These are phyloP conservation scores for Candida boidinii DNA, from an alignment of 805 yeast genomes.

Conservation along the genomic window DNA sequence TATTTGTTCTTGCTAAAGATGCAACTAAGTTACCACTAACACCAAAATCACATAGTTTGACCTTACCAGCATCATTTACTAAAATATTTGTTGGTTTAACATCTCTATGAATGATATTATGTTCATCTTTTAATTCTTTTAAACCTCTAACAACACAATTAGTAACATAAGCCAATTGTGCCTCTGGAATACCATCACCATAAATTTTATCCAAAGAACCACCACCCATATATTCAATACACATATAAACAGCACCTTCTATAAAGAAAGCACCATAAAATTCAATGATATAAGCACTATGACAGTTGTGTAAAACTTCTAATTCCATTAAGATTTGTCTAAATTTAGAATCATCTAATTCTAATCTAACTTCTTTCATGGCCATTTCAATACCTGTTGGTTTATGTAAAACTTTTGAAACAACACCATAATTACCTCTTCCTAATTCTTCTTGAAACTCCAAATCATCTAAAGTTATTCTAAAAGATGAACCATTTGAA, in stretches of 20 bases:
- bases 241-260: constrained; percentile 97
- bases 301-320: constrained; percentile 87
- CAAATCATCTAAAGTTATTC: constrained; percentile 77
- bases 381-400: constrained; percentile 94
- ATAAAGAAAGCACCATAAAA: constrained; percentile 96
- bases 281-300: constrained; percentile 85
- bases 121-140: constrained; percentile 76
- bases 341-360: constrained; percentile 88
- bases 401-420: constrained; percentile 83
- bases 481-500: constrained; percentile 77
- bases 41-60: constrained; percentile 92
- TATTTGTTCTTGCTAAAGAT: constrained; percentile 87
- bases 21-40: constrained; percentile 94
- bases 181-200: constrained; percentile 67
- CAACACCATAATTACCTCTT: constrained; percentile 94
- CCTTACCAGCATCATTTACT: constrained; percentile 69
- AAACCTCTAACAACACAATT: constrained; percentile 76
- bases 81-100: constrained; percentile 94
- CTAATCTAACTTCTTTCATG: constrained; percentile 92
- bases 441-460: constrained; percentile 85
- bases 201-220: constrained; percentile 87
- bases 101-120: constrained; percentile 91
- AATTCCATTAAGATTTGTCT: constrained; percentile 94
- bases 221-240: constrained; percentile 97
- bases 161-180: constrained; percentile 70